Evolutionary conservation across 2,329 filamentous ascomycete genomes (phyloP), one percentile per base, ranked within the genome.

Genomic region (Sporothrix curviconia): DNA sequence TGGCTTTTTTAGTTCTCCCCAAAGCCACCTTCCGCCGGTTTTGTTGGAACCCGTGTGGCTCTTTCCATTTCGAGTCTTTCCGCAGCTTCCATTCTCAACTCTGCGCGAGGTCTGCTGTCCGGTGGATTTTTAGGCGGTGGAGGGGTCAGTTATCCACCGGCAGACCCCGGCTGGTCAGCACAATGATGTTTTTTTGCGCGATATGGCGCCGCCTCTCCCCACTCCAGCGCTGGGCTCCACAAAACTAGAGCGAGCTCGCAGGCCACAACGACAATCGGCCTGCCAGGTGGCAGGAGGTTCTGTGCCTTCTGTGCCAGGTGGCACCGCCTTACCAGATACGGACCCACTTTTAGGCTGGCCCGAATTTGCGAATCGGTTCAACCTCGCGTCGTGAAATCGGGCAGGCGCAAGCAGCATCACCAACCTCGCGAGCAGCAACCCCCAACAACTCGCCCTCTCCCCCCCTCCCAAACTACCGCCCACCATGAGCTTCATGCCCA

Each of bases 401-500:
- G 9, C 32, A 14, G 22, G 47, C 47, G 47, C 32, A 50, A 36
- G 17, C 34, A 49, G 30, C 46, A 49, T 49, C 44, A 34, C 17
- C 15, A 49, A n/a, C 4, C 8, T n/a, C n/a, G n/a, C n/a, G n/a
- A n/a, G n/a, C n/a, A 11, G n/a, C 24, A 19, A n/a, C 17, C 28
- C 19, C 12, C n/a, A 32, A 19, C 22, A 39, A 8, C 17, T 24
- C 32, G 15, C 19, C 17, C 46, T 17, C 9, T 30, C n/a, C 8
- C 25, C 14, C 43, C 15, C 44, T n/a, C 47, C 59, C 46, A 36
- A n/a, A n/a, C n/a, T n/a, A n/a, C n/a, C n/a, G n/a, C n/a, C 57
- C 55, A 57, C 39, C 14, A 64, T 64, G 62, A 63, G 61, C 59
- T 95, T 95, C 77, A 86, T 95, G 72, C 94, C 94, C 63, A 80